A percentile compares a stretch with the other conserved stretches of the same genome.
These are phyloP conservation scores for Tylopilus vinaceipallidus DNA, from an alignment of 768 basidiomycete genomes.

Conservation along the genomic window DNA sequence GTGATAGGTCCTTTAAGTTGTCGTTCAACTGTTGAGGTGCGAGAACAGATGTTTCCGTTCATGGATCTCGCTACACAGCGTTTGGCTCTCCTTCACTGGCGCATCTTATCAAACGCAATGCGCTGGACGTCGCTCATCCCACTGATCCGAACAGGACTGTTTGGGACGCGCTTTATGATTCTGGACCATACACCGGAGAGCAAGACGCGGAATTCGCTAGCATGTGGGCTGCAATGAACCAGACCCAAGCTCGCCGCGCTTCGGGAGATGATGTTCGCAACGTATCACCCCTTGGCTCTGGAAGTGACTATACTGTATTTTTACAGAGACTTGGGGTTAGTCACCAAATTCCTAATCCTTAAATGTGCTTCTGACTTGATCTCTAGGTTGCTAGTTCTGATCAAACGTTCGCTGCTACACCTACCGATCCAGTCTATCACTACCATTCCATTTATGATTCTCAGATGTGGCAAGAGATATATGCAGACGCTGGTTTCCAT, in stretches of 20 bases:
- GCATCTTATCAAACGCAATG: constrained; percentile 51
- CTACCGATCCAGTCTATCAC: constrained; percentile 63
- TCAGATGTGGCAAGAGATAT: constrained; percentile 67
- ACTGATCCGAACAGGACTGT: constrained; percentile 48
- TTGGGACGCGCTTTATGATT: constrained; percentile 57
- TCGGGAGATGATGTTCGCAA: constrained; percentile 37
- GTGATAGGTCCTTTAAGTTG: constrained; percentile 4
- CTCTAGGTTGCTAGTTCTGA: constrained; percentile 35
- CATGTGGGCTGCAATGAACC: constrained; percentile 38
- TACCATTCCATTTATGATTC: constrained; percentile 76
- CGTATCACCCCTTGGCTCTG: constrained; percentile 67
- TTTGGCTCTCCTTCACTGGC: constrained; percentile 65
- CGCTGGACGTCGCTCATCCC: constrained; percentile 56
- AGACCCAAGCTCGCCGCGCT: constrained; percentile 6
- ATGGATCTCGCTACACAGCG: constrained; percentile 50
- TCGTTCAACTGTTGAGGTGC: constrained; percentile 2
- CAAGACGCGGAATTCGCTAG: constrained; percentile 44
- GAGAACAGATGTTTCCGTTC: constrained; percentile 49
- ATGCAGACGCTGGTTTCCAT: constrained; percentile 72
- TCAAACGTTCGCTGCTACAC: constrained; percentile 29
- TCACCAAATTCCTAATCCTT: neutral
- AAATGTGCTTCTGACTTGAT: neutral
- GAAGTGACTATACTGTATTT: constrained; percentile 90
- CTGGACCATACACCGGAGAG: constrained; percentile 46
- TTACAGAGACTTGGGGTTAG: constrained; percentile 72